A percentile compares a stretch with the other conserved stretches of the same genome.
These are phyloP conservation scores for Diddensiella santjacobensis DNA, from an alignment of 805 yeast genomes.

Conservation along the genomic window DNA sequence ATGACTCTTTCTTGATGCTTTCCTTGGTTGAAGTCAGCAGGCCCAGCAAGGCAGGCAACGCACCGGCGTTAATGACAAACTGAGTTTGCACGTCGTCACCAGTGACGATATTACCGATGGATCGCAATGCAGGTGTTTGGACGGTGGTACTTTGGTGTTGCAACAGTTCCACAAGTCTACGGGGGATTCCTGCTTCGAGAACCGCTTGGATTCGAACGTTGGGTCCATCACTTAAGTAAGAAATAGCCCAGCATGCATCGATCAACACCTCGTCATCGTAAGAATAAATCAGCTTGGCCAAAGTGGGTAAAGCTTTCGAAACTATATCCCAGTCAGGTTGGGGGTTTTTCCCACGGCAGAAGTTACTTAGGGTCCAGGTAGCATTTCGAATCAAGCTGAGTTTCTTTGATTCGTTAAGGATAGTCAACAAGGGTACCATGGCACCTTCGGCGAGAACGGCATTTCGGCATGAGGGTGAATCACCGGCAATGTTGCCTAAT, in stretches of 20 bases:
- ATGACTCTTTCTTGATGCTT: constrained; percentile 91
- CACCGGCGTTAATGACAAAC: constrained; percentile 89
- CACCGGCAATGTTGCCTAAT: constrained; percentile 98
- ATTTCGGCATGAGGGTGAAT: constrained; percentile 86
- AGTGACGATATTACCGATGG: constrained; percentile 96
- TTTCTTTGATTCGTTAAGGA: constrained; percentile 78
- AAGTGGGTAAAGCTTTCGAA: constrained; percentile 81
- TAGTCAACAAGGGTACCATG: constrained; percentile 77
- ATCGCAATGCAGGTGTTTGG: constrained; percentile 96
- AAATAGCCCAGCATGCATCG: constrained; percentile 98
- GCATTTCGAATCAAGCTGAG: constrained; percentile 87
- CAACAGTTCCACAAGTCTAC: constrained; percentile 86
- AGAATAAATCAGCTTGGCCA: constrained; percentile 86
- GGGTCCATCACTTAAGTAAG: constrained; percentile 90
- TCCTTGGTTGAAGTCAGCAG: constrained; percentile 83
- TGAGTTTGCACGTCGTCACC: constrained; percentile 97
- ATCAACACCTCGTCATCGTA: constrained; percentile 89
- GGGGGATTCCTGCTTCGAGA: constrained; percentile 92
- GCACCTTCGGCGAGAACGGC: constrained; percentile 81
- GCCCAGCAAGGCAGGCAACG: constrained; percentile 76
- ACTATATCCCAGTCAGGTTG: constrained; percentile 94
- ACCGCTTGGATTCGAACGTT: constrained; percentile 94
- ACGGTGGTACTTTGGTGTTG: constrained; percentile 79
- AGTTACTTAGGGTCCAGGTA: constrained; percentile 94
- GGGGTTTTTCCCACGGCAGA: constrained; percentile 95